Evolutionary conservation across 768 basidiomycete genomes (phyloP).

Genomic region (Polyporus arcularius): DNA sequence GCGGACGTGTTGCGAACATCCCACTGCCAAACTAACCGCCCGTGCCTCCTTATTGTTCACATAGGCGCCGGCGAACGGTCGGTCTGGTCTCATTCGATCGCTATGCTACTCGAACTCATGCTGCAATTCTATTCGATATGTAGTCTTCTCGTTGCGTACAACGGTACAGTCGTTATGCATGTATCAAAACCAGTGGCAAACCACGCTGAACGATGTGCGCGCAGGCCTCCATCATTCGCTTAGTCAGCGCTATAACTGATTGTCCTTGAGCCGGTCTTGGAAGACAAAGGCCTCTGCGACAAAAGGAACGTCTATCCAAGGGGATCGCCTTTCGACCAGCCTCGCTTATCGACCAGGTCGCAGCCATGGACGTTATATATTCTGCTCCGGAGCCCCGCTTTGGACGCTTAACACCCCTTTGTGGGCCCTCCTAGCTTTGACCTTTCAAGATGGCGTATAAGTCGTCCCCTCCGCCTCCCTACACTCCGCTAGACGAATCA

Average conservation of each 20-base stretch:
- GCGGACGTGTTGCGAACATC: too few relatives aligned
- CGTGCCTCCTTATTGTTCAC: too few relatives aligned
- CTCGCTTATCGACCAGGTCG: slow-evolving; percentile 1
- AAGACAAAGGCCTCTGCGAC: slow-evolving; percentile 22
- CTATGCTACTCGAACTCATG: not conserved
- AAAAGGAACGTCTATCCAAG: slow-evolving; percentile 24
- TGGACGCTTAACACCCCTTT: not conserved
- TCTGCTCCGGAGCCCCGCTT: slow-evolving; percentile 2
- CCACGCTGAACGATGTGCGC: too few relatives aligned
- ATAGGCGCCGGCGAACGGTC: too few relatives aligned
- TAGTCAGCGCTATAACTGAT: slow-evolving; percentile 15
- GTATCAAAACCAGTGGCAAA: too few relatives aligned
- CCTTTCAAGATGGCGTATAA: slow-evolving; percentile 10
- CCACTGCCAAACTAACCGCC: too few relatives aligned
- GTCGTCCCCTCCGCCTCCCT: not conserved
- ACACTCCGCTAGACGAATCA: not conserved
- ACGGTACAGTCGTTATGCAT: too few relatives aligned
- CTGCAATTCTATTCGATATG: too few relatives aligned
- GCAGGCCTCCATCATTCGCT: not conserved
- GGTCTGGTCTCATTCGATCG: too few relatives aligned
- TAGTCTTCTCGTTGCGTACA: too few relatives aligned
- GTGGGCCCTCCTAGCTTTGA: not conserved
- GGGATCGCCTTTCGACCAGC: slow-evolving; percentile 9
- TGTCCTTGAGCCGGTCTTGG: slow-evolving; percentile 19
- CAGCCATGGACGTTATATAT: slow-evolving; percentile 17